Conservation (phyloP, 129 eudicot species). For the Ambrosia trifida region DNA sequence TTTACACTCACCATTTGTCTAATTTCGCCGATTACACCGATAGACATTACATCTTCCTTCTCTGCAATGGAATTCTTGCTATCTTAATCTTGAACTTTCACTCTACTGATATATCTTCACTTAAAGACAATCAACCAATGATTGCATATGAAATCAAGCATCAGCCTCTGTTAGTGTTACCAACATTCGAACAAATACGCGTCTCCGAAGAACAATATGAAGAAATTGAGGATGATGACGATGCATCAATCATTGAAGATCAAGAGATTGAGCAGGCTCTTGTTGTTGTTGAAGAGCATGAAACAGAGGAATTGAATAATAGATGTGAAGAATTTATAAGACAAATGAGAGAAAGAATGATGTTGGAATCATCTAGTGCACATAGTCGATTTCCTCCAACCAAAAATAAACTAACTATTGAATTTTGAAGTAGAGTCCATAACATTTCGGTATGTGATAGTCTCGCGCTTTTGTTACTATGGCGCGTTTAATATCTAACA, state of each 20-base stretch:
- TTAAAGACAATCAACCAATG: slow-evolving; percentile 4
- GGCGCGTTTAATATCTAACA: no score
- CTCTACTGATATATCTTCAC: slow-evolving; percentile 21
- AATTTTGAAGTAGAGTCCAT: no score
- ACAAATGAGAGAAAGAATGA: slow-evolving; percentile 38
- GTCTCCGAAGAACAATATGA: not conserved
- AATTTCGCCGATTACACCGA: slow-evolving; percentile 37
- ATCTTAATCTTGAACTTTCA: slow-evolving; percentile 48
- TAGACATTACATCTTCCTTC: slow-evolving; percentile 65
- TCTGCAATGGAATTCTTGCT: slow-evolving; percentile 61
- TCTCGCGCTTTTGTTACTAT: no score
- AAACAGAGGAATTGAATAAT: slow-evolving; percentile 43
- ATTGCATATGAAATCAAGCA: not conserved
- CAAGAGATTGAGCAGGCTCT: not conserved
- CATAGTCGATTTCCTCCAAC: no score
- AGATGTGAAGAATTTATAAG: slow-evolving; percentile 42
- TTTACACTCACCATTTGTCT: slow-evolving; percentile 29
- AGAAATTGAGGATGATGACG: not conserved
- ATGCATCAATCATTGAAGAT: not conserved
- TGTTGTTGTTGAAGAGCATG: slow-evolving; percentile 25
- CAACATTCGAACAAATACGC: slow-evolving; percentile 7
- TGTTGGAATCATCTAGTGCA: slow-evolving; percentile 13
- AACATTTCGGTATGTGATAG: no score
- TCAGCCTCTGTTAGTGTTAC: not conserved
- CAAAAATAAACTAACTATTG: no score